A percentile compares a stretch with the other conserved stretches of the same genome.
Evolutionary conservation across 345 rosid genomes (phyloP).

Genomic region (Firmiana major): DNA sequence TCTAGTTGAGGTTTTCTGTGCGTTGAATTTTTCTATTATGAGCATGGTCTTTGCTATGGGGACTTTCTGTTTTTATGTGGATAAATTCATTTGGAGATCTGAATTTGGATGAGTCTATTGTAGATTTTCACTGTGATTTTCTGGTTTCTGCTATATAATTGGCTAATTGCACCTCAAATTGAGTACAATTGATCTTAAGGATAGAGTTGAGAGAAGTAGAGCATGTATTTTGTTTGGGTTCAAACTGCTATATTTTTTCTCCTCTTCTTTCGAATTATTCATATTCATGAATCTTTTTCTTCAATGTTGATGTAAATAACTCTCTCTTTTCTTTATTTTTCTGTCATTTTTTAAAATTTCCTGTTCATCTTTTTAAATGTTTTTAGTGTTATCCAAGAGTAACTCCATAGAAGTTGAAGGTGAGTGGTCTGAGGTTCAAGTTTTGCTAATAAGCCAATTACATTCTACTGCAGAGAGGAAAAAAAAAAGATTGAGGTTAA

Average conservation of each 20-base stretch:
- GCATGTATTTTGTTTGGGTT: neutral
- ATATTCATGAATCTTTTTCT: neutral
- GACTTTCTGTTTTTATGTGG: neutral
- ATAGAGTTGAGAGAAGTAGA: neutral
- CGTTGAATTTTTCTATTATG: neutral
- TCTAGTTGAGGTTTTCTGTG: neutral
- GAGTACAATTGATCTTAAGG: neutral
- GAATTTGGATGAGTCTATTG: neutral
- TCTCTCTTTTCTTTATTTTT: neutral
- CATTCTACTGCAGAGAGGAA: neutral
- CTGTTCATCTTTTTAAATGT: neutral
- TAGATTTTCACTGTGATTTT: neutral
- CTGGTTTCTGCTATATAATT: neutral
- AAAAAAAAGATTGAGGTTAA: neutral
- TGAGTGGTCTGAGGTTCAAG: neutral
- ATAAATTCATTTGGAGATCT: neutral
- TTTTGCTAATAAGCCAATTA: neutral
- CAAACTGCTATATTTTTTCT: neutral
- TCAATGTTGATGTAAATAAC: constrained; percentile 1
- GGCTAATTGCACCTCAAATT: neutral
- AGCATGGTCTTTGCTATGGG: neutral
- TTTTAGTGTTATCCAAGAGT: neutral
- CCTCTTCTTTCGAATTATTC: neutral
- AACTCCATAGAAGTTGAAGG: neutral
- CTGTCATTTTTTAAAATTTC: neutral